Percentiles rank a stretch among this genome's conserved stretches.
phyloP scores from a whole-genome alignment of 75 land plant species.

The Picea sitchensis region DNA sequence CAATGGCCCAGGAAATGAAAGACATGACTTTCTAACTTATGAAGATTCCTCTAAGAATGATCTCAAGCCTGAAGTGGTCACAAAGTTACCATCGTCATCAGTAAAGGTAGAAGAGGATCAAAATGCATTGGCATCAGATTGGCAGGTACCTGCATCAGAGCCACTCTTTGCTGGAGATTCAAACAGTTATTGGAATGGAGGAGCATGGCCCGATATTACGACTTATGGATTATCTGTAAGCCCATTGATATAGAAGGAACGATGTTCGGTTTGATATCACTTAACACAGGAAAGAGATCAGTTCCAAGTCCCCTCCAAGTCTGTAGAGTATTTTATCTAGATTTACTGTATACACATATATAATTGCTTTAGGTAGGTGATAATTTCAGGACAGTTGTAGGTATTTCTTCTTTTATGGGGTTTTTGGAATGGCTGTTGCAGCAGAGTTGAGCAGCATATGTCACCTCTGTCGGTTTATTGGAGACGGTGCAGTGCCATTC shows the following conservation, averaged over 20 bases:
- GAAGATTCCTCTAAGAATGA: slow-evolving; percentile 4
- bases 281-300: background rate
- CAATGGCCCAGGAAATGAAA: slow-evolving; percentile 6
- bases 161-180: slow-evolving; percentile 2
- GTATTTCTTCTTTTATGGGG: background rate
- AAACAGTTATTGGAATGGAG: slow-evolving; percentile 7
- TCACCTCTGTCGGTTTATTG: slow-evolving; percentile 9
- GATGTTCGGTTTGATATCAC: slow-evolving; percentile 1
- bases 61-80: slow-evolving; percentile 10
- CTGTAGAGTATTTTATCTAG: background rate
- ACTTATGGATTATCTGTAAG: slow-evolving; percentile 1
- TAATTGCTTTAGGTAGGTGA: background rate
- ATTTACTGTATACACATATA: slow-evolving; percentile 9
- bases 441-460: slow-evolving; percentile 15
- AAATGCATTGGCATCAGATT: slow-evolving; percentile 6
- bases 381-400: background rate
- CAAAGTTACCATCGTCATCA: background rate
- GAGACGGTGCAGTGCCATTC: slow-evolving; percentile 9
- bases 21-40: slow-evolving; percentile 2
- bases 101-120: slow-evolving; percentile 12
- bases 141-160: slow-evolving; percentile 11
- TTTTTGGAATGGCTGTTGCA: slow-evolving; percentile 8
- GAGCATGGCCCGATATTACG: slow-evolving; percentile 8
- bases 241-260: slow-evolving; percentile 9
- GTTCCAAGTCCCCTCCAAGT: background rate